These are phyloP conservation scores for Cardamine occulta DNA, from an alignment of 345 rosid species.

Conservation along the genomic window DNA sequence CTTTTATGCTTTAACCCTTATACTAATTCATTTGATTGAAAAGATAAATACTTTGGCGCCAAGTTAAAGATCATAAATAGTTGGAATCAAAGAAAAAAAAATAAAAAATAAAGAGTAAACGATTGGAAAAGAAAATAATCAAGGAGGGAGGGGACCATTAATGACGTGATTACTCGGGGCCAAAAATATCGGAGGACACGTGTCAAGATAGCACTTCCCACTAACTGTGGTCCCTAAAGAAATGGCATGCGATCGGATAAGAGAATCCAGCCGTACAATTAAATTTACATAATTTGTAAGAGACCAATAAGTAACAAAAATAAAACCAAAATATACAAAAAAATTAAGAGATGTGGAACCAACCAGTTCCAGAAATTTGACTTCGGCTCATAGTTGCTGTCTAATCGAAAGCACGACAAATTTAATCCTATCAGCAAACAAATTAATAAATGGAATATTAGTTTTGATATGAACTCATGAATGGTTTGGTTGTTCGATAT, in stretches of 20 bases:
- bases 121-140: neutral
- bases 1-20: no score
- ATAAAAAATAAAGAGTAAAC: neutral
- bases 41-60: no score
- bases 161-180: slow-evolving; percentile 22
- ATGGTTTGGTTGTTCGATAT: neutral
- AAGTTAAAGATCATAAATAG: neutral
- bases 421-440: slow-evolving; percentile 2
- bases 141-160: slow-evolving; percentile 22
- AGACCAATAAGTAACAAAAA: slow-evolving; percentile 1
- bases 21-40: neutral
- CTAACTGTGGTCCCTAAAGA: slow-evolving; percentile 34
- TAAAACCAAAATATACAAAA: no score
- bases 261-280: slow-evolving; percentile 23
- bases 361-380: slow-evolving; percentile 29
- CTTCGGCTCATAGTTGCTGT: slow-evolving; percentile 18
- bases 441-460: neutral
- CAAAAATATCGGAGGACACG: slow-evolving; percentile 32
- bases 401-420: neutral
- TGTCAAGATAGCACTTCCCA: slow-evolving; percentile 7
- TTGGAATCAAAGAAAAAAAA: neutral
- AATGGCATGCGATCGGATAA: slow-evolving; percentile 39
- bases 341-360: slow-evolving; percentile 12
- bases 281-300: slow-evolving; percentile 19
- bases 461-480: slow-evolving; percentile 3